These are phyloP conservation scores for Crinitomyces ghanaensis DNA, from an alignment of 805 yeast genomes.

Conservation along the genomic window DNA sequence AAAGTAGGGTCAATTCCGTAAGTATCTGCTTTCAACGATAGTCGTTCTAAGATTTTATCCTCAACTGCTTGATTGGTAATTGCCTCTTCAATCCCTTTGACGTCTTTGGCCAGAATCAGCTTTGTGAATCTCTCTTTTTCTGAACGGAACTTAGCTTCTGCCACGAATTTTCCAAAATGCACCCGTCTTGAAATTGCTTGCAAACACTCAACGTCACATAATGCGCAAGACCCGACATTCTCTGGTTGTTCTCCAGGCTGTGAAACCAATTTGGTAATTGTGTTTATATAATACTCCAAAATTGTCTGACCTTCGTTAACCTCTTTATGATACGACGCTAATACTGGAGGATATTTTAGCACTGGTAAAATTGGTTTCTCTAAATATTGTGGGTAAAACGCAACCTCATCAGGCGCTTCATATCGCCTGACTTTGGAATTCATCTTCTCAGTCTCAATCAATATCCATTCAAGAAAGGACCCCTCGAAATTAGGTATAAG, in stretches of 20 bases:
- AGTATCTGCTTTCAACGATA: conserved; percentile 67
- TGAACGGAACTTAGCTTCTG: conserved; percentile 77
- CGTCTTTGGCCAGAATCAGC: conserved; percentile 55
- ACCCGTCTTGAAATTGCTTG: conserved; percentile 86
- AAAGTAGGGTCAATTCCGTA: conserved; percentile 85
- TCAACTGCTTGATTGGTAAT: conserved; percentile 88
- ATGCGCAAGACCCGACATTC: conserved; percentile 78
- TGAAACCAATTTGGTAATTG: conserved; percentile 66
- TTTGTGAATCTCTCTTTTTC: conserved; percentile 53
- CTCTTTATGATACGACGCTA: conserved; percentile 65
- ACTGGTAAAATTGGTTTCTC: conserved; percentile 69
- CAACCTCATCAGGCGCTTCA: conserved; percentile 88
- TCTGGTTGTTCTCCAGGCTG: conserved; percentile 65
- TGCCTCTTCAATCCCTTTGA: conserved; percentile 59
- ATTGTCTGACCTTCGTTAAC: conserved; percentile 68
- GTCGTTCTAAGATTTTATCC: conserved; percentile 64
- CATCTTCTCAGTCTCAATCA: conserved; percentile 59
- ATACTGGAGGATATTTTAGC: conserved; percentile 62
- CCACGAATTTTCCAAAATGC: conserved; percentile 96
- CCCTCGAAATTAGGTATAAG: conserved; percentile 61
- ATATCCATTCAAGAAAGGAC: conserved; percentile 78
- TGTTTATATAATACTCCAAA: conserved; percentile 50
- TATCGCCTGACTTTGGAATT: conserved; percentile 79
- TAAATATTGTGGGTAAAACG: conserved; percentile 66
- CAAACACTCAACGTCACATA: conserved; percentile 73